Evolutionary conservation across 306 rosid genomes (phyloP), one percentile per base, ranked within the genome.

Genomic region (Cicer judaicum): DNA sequence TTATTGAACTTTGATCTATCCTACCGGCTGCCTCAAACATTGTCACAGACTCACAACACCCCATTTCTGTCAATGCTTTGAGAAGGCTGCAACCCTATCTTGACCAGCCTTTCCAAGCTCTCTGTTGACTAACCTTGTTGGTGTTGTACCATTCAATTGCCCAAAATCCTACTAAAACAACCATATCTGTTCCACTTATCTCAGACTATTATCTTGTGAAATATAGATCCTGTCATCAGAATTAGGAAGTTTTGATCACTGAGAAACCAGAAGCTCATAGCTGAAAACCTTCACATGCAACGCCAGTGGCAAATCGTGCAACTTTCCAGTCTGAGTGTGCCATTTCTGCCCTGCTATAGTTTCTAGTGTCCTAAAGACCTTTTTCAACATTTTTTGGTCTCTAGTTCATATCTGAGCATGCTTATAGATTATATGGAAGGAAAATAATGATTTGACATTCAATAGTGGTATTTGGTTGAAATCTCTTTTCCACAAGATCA

Each of bases 231-330:
- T 18, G 13, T 36, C 34, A 18, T 16, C 29, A 24, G 64, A 57
- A 57, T 24, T 57, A 57, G 4, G 40, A 24, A 21, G 29, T 24
- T 57, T 40, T 11, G 8, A 24, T 57, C 64, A 57, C 15, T 5
- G 15, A 40, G 41, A 57, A 56, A 24, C 64, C 64, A 57, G 64
- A 55, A 57, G 41, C 64, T 57, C 8, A 1, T 57, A 57, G 64
- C 40, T 14, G 14, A 57, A 55, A 19, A 55, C 14, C 36, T 55
- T 55, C 62, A 39, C 62, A 10, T 55, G 34, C 7, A 55, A 9
- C 7, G n/a, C 4, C 39, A 56, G n/a, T 21, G 63, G 9, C 4
- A 0, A 10, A 10, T 24, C 16, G 5, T 6, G 8, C 6, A 29
- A 18, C 13, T 54, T 54, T 54, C 36, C 36, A 9, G 36, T 54